Base-by-base conservation (phyloP, 805 yeast species). In the Kockiozyma suomiensis region DNA sequence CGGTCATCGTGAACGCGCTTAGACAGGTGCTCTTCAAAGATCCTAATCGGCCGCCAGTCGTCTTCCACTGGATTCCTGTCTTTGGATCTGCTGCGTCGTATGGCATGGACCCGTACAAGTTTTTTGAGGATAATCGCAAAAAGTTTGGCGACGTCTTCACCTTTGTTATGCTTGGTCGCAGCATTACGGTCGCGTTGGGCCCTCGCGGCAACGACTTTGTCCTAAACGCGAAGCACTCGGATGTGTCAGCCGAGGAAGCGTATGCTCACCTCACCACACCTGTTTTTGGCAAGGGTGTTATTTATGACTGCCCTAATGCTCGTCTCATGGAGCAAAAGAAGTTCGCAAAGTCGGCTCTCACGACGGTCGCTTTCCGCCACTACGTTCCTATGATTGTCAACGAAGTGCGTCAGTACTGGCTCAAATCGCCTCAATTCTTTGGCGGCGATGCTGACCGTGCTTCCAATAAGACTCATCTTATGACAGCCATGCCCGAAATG, bases 241-340 rank as follows among this genome's bases (percentile, higher is more conserved):
- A 90, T 69, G 98, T 92, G 25, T 86, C 91, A 50, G 99, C 99
- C 50, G 98, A 94, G 74, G 97, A 88, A 50, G 98, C 97, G 41
- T 94, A 94, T 78, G 81, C 86, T 64, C 97, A 92, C 73, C 81
- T 94, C 75, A 94, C 99, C n/a, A 93, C 98, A n/a, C 99, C 99
- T 13, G 97, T 91, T 15, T 94, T 94, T 69, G 99, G 99, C 69
- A 85, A 91, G 71, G 99, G 98, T 70, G 99, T 94, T 56, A 88
- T 94, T 54, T 94, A 94, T 74, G 99, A 94, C 77, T 93, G 97
- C 76, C 90, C 99, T 65, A 94, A 94, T 78, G 77, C 85, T 70
- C 85, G 91, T 67, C 82, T 94, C 70, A 94, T 94, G 99, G 99
- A 94, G 74, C 99, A 94, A 76, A 94, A 94, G 84, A 94, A 91